Evolutionary conservation across 805 yeast species (phyloP), one percentile per base, ranked within the genome.

Genomic region (Myxozyma sirexii): DNA sequence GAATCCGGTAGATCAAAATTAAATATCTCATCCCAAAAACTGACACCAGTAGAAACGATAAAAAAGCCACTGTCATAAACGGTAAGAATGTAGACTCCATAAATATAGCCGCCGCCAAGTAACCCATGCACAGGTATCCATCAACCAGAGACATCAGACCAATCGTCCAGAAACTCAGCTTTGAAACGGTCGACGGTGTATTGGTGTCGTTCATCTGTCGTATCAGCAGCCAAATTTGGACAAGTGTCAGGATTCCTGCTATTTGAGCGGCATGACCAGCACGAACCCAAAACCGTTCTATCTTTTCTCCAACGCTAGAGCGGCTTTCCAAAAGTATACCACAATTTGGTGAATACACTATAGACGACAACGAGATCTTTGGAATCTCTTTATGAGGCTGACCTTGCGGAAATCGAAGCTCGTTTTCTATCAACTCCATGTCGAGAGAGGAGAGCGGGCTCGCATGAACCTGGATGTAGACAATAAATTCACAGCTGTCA

Each of bases 261-360:
- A 75, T 21, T 23, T 56, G 59, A 4, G 66, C 66, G 8, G 60
- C 61, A 21, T 49, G 70, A 72, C 84, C 71, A 39, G 81, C 71
- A 52, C 71, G 68, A 3, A 64, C 54, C 53, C 74, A 68, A 19
- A 70, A 68, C 4, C 68, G 77, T 68, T 86, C 92, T 52, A 76
- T 72, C 61, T 84, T 82, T n/a, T 80, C 74, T 0, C 97, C 97
- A 13, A 58, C 56, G 1, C 76, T 72, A 5, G 68, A 63, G 6
- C 71, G 71, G 5, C 81, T 43, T 4, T 74, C 71, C 3, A 89
- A 61, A 1, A 81, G 70, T 1, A 86, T 69, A 0, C 92, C 96
- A 76, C 98, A 92, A 70, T 92, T 96, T 0, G 97, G 97, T 0
- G 97, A 90, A 69, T 88, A 91, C 19, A 90, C 60, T 13, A 90